phyloP scores from a whole-genome alignment of 805 yeast species.

The Wilhelminamyces savonicus region DNA sequence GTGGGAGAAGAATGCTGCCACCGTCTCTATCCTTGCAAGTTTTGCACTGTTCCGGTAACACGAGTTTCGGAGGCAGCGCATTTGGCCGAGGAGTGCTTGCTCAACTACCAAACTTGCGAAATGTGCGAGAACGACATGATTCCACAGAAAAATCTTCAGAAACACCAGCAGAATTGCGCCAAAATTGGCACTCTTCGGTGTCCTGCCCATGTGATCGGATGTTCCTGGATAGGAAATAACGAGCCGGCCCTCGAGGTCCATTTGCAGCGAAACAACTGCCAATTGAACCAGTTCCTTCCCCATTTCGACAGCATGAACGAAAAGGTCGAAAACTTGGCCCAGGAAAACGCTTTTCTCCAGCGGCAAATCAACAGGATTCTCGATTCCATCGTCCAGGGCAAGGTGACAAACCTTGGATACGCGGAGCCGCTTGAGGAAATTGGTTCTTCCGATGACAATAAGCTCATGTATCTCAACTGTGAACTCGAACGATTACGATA shows the following conservation, averaged over 20 bases:
- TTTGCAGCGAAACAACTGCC: slow-evolving; percentile 23
- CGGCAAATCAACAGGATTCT: slow-evolving; percentile 39
- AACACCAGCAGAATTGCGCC: slow-evolving; percentile 38
- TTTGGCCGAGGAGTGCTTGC: slow-evolving; percentile 30
- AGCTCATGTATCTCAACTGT: slow-evolving; percentile 25
- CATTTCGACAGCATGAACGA: slow-evolving; percentile 13
- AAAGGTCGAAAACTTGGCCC: slow-evolving; percentile 18
- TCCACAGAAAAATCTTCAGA: slow-evolving; percentile 29
- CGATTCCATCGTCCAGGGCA: slow-evolving; percentile 44
- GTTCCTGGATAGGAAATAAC: slow-evolving; percentile 39
- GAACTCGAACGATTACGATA: slow-evolving; percentile 39
- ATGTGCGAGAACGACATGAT: slow-evolving; percentile 36
- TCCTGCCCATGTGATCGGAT: slow-evolving; percentile 44
- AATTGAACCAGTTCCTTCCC: slow-evolving; percentile 23
- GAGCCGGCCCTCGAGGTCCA: slow-evolving; percentile 33
- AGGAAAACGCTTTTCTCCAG: slow-evolving; percentile 36
- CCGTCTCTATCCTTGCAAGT: slow-evolving; percentile 23
- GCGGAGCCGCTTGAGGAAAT: slow-evolving; percentile 43
- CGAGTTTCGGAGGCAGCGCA: slow-evolving; percentile 27
- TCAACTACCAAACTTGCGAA: slow-evolving; percentile 36
- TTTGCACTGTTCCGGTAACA: slow-evolving; percentile 26
- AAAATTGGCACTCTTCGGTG: slow-evolving; percentile 35
- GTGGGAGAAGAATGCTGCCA: slow-evolving; percentile 33
- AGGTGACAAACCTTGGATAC: slow-evolving; percentile 44
- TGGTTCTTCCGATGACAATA: slow-evolving; percentile 20